Base-by-base conservation (phyloP, 2,329 filamentous ascomycete genomes). In the Salinomyces thailandicus region DNA sequence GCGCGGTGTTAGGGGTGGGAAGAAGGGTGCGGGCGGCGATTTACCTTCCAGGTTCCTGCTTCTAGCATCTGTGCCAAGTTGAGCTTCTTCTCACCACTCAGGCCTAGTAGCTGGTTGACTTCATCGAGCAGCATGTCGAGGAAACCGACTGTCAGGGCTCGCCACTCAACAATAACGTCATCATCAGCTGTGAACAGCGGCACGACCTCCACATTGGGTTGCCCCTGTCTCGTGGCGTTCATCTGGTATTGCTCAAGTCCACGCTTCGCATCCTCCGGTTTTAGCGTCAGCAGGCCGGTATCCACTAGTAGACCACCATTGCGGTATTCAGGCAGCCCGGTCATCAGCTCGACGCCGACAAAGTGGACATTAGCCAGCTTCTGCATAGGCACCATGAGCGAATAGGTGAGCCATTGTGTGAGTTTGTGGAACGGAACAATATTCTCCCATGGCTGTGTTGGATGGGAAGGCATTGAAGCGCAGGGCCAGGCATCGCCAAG, bases 401-500 rank as follows among this genome's bases (percentile, higher is more conserved):
- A 93, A 62, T 94, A 94, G 33, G 82, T 85, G 38, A 95, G 78
- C 87, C 87, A 95, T 60, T 94, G 86, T 0, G 86, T 93, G 22
- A 93, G 72, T 63, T 93, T 94, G 67, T 95, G 87, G 66, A 94
- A 93, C 0, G 86, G 86, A 8, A 89, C 75, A 51, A 93, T 89
- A 48, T 72, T 79, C 57, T 89, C 82, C 81, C 81, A 85, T 1
- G 77, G 71, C 46, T 77, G 68, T 5, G 73, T 73, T 47, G 79
- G 69, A 59, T 81, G 77, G 14, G 69, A 73, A n/a, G 86, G 85
- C 75, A 96, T 85, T 19, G 79, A 75, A 8, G 74, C 77, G 62
- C 87, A 94, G 0, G 81, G 83, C 91, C 91, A 98, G 16, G 91
- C 89, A 56, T 98, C 91, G 37, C 91, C 91, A 12, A 98, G 75